Evolutionary conservation across 768 basidiomycete species (phyloP), one percentile per base, ranked within the genome.

Genomic region (Clitopilus passeckerianus): DNA sequence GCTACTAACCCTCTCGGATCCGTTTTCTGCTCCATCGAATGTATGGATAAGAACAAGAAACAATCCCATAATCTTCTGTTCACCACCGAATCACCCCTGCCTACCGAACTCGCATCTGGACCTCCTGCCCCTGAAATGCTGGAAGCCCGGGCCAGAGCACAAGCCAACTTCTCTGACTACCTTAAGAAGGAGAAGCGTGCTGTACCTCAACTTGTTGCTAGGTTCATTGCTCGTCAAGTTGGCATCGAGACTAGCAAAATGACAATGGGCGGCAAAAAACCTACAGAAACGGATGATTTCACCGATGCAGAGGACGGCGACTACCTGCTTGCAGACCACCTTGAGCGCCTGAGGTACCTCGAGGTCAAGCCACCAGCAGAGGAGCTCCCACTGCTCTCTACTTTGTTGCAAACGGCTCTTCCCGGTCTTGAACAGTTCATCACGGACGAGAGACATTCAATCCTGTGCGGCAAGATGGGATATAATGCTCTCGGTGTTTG

Each of bases 401-500:
- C 77, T 16, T 79, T 93, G 18, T 68, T 94, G 56, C 73, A 79
- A 53, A 72, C 77, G 34, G 86, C 87, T 1, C 71, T 93, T 46
- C 87, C 86, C 10, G 91, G 90, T 18, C 68, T 93, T 60, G 89
- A 92, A 63, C 79, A 85, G 58, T 86, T 90, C 58, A 74, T 91
- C 24, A 81, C 82, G 3, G 82, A 85, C 24, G 86, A 90, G 37
- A 77, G 83, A 22, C 82, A 90, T 61, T 74, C 80, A 9, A 76
- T 77, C 16, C 77, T 89, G 53, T 69, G 83, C 41, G 89, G 89
- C 16, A 91, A 85, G 70, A 85, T 93, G 77, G 72, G 77, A 2
- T 93, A 91, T 71, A 93, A 93, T 64, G 79, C 84, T 2, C 89
- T 85, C 66, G 92, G 92, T 59, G 84, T 94, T 54, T 84, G 77